Conservation (phyloP, 225 moss, liverwort and hornwort genomes). For the Thuidium tamariscinum region DNA sequence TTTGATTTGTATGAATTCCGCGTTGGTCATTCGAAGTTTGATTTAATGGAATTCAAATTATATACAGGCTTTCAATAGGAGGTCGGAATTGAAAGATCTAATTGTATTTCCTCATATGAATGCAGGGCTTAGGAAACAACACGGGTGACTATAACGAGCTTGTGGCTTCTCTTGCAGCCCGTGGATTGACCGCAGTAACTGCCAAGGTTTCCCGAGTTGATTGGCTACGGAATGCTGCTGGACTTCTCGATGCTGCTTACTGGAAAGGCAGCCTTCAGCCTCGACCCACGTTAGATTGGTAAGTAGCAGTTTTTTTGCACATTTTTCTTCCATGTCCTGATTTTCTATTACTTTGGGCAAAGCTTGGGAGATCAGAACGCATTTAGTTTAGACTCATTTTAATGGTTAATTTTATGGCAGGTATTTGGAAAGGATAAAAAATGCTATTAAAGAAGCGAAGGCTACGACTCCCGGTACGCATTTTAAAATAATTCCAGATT, state of each 20-base stretch:
- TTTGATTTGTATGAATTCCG: neutral
- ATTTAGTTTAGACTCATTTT: neutral
- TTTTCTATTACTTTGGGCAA: neutral
- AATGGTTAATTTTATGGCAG: constrained; percentile 13
- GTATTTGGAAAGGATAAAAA: constrained; percentile 69
- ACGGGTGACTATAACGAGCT: constrained; percentile 74
- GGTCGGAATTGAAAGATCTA: neutral
- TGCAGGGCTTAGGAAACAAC: constrained; percentile 96
- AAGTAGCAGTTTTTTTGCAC: neutral
- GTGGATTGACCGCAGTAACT: constrained; percentile 57
- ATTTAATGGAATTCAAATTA: neutral
- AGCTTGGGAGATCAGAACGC: neutral
- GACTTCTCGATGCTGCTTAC: constrained; percentile 73
- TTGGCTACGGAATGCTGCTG: constrained; percentile 95
- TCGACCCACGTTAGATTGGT: constrained; percentile 91
- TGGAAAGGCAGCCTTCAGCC: constrained; percentile 90
- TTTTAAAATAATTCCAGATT: neutral
- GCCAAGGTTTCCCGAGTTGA: constrained; percentile 77
- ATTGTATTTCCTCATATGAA: neutral
- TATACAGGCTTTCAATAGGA: neutral
- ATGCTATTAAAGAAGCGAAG: constrained; percentile 60
- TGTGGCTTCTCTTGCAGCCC: constrained; percentile 61
- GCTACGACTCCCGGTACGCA: constrained; percentile 40
- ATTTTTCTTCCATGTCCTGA: neutral
- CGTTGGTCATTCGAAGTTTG: neutral